Evolutionary conservation across 2,329 filamentous ascomycete species (phyloP).

Genomic region (Aureobasidium sp.): DNA sequence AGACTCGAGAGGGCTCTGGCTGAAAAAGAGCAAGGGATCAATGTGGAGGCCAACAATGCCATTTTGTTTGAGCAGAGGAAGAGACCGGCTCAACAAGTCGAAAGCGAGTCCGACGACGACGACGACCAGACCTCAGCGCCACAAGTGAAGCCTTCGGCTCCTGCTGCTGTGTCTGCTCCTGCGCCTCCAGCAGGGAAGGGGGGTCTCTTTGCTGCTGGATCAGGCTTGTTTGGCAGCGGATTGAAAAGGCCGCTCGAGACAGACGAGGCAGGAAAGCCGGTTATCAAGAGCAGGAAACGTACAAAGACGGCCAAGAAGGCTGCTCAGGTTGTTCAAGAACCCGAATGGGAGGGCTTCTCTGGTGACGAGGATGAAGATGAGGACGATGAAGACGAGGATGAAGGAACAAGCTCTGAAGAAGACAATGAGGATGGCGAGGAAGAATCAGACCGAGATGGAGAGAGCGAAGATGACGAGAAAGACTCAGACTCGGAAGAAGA

Average conservation of each 20-base stretch:
- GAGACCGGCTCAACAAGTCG: conserved; percentile 13
- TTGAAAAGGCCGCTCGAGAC: conserved; percentile 80
- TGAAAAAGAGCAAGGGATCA: conserved; percentile 58
- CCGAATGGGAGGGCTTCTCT: conserved; percentile 56
- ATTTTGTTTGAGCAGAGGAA: conserved; percentile 46
- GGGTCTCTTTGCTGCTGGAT: background rate
- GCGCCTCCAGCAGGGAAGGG: conserved; percentile 6
- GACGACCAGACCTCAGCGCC: conserved; percentile 14
- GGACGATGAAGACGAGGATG: conserved; percentile 1
- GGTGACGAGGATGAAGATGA: conserved; percentile 21
- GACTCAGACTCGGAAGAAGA: conserved; percentile 27
- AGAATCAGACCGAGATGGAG: conserved; percentile 21
- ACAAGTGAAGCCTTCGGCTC: background rate
- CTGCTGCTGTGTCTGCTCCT: background rate
- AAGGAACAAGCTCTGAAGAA: conserved; percentile 22
- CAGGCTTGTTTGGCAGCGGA: conserved; percentile 57
- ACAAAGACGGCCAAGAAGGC: conserved; percentile 34
- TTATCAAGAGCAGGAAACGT: conserved; percentile 73
- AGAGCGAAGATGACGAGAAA: conserved; percentile 27
- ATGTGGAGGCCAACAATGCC: conserved; percentile 46
- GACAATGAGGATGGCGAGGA: conserved; percentile 21
- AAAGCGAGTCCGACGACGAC: conserved; percentile 21
- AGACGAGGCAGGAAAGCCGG: conserved; percentile 69
- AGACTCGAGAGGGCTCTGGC: conserved; percentile 56
- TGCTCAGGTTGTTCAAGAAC: conserved; percentile 32